These are phyloP conservation scores for Pseudoperonospora humuli DNA, from an alignment of 352 stramenopile genomes.

Conservation along the genomic window DNA sequence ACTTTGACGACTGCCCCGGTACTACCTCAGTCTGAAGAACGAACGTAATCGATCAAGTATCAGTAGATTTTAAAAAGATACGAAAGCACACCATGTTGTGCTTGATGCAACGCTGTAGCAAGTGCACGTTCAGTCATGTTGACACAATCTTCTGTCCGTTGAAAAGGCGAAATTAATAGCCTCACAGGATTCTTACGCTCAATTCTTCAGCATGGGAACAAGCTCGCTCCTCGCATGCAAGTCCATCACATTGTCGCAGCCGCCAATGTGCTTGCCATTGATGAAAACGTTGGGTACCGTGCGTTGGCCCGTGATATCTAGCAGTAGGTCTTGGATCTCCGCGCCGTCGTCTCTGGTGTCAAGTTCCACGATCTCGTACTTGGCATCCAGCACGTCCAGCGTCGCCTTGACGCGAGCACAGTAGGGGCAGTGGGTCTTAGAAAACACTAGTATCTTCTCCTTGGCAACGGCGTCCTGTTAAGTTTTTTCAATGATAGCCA, in stretches of 20 bases:
- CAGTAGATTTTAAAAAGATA: slow-evolving; percentile 4
- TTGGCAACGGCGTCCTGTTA: slow-evolving; percentile 49
- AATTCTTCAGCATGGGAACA: slow-evolving; percentile 46
- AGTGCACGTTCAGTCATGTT: slow-evolving; percentile 15
- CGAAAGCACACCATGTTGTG: slow-evolving; percentile 7
- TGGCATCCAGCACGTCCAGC: slow-evolving; percentile 64
- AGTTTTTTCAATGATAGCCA: too few relatives aligned
- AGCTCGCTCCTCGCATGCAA: slow-evolving; percentile 56
- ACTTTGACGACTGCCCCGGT: slow-evolving; percentile 89
- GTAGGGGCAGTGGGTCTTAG: slow-evolving; percentile 93
- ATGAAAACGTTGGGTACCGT: slow-evolving; percentile 99
- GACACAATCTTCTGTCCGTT: background rate
- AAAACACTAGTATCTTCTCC: slow-evolving; percentile 88
- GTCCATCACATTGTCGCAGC: slow-evolving; percentile 76
- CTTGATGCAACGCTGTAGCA: slow-evolving; percentile 11
- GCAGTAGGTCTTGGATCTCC: slow-evolving; percentile 88
- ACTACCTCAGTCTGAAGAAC: slow-evolving; percentile 91
- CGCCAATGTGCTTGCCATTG: slow-evolving; percentile 92
- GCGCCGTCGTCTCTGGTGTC: slow-evolving; percentile 73
- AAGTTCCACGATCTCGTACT: slow-evolving; percentile 64
- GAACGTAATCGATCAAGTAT: slow-evolving; percentile 11
- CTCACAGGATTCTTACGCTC: background rate
- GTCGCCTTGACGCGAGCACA: slow-evolving; percentile 87
- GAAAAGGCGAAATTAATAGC: background rate
- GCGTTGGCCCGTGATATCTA: slow-evolving; percentile 89